Percentiles rank a stretch among this genome's conserved stretches.
These are phyloP conservation scores for Blastocystis sp. DNA, from an alignment of 352 stramenopile genomes.

Conservation along the genomic window DNA sequence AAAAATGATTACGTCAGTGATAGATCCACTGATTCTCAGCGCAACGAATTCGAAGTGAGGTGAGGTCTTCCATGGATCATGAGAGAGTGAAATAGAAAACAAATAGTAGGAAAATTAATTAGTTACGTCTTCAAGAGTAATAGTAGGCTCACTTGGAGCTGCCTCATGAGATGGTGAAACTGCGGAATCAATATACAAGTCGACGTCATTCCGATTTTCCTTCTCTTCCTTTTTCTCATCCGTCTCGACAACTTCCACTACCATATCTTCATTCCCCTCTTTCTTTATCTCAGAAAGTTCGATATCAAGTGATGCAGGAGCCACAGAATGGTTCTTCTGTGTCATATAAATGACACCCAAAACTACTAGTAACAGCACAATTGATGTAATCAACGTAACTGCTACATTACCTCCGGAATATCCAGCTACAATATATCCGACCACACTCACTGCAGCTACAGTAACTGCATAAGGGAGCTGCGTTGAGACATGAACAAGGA, in stretches of 20 bases:
- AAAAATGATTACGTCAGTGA: too few relatives aligned
- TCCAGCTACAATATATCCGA: slow-evolving; percentile 42
- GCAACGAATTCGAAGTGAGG: too few relatives aligned
- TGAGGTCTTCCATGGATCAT: too few relatives aligned
- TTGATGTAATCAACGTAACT: slow-evolving; percentile 18
- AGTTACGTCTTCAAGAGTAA: too few relatives aligned
- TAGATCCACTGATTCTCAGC: too few relatives aligned
- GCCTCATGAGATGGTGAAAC: background rate
- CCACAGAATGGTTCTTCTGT: slow-evolving; percentile 1
- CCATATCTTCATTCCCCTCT: background rate
- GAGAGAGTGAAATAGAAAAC: too few relatives aligned
- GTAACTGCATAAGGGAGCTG: slow-evolving; percentile 74
- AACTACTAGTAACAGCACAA: slow-evolving; percentile 1
- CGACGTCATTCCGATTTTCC: background rate
- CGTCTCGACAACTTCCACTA: background rate
- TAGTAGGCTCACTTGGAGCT: too few relatives aligned
- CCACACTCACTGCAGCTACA: background rate
- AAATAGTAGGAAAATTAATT: too few relatives aligned
- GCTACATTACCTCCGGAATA: background rate
- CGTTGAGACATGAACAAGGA: slow-evolving; percentile 74
- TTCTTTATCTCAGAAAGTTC: slow-evolving; percentile 33
- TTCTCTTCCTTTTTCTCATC: background rate
- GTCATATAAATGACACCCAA: background rate
- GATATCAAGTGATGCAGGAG: background rate
- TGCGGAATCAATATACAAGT: background rate